Evolutionary conservation across 305 asterid genomes (phyloP).

Genomic region (Solanum hybrid): DNA sequence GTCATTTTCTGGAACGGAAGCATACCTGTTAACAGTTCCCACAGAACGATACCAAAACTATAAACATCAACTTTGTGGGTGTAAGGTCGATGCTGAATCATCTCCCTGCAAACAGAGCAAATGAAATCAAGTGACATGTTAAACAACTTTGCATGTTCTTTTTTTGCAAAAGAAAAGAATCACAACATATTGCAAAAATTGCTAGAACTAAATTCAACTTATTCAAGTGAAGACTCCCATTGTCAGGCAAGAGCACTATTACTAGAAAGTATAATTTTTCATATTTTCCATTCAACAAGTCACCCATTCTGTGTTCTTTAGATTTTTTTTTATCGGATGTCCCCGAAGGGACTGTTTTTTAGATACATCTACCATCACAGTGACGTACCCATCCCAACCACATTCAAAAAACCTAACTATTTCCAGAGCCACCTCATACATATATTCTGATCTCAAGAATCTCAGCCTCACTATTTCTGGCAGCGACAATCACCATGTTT

Average conservation of each 20-base stretch:
- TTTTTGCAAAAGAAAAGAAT: neutral
- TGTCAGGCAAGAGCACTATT: neutral
- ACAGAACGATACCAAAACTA: slow-evolving; percentile 90
- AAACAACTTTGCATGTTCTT: neutral
- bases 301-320: neutral
- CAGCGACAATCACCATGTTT: neutral
- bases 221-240: neutral
- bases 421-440: neutral
- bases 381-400: neutral
- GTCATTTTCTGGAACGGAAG: slow-evolving; percentile 93
- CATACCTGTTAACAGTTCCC: slow-evolving; percentile 92
- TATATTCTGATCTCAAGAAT: neutral
- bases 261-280: neutral
- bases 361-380: neutral
- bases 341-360: neutral
- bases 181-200: neutral
- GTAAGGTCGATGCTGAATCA: slow-evolving; percentile 92
- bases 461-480: neutral
- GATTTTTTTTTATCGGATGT: neutral
- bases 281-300: neutral
- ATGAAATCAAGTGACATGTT: slow-evolving; percentile 5
- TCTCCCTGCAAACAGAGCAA: slow-evolving; percentile 50
- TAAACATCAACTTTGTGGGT: slow-evolving; percentile 92
- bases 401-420: neutral
- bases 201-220: neutral